Evolutionary conservation across 306 rosid species (phyloP).

Genomic region (Cicer yamashitae): DNA sequence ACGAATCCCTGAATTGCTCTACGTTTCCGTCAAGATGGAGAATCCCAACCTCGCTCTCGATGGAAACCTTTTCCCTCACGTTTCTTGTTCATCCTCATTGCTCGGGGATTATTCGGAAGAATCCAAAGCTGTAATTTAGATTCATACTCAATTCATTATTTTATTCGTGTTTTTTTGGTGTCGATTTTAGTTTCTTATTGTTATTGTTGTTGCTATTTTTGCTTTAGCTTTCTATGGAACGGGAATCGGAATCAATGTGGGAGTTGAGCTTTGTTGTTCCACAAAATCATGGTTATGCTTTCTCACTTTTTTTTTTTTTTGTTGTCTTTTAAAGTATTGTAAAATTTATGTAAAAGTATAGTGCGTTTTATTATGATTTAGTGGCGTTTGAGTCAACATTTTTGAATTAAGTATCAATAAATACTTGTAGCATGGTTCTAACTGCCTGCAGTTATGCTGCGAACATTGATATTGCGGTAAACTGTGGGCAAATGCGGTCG

Average conservation of each 20-base stretch:
- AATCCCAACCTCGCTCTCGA: conserved; percentile 58
- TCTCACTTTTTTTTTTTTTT: conserved; percentile 10
- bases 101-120: conserved; percentile 80
- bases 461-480: too few relatives aligned
- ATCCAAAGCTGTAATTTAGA: conserved; percentile 72
- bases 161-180: background rate
- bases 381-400: too few relatives aligned
- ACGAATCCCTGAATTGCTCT: conserved; percentile 55
- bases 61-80: conserved; percentile 79
- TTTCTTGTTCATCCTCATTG: conserved; percentile 74
- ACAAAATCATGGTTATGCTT: conserved; percentile 79
- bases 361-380: too few relatives aligned
- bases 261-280: conserved; percentile 98
- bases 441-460: too few relatives aligned
- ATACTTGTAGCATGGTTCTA: too few relatives aligned
- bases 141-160: conserved; percentile 13
- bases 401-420: too few relatives aligned
- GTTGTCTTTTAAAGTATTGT: background rate
- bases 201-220: conserved; percentile 21
- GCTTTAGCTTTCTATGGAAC: conserved; percentile 76
- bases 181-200: background rate
- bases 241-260: conserved; percentile 92
- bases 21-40: conserved; percentile 90
- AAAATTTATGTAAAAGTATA: background rate
- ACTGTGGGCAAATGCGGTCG: too few relatives aligned